phyloP scores from a whole-genome alignment of 106 monocot species.

The Allium sativum region DNA sequence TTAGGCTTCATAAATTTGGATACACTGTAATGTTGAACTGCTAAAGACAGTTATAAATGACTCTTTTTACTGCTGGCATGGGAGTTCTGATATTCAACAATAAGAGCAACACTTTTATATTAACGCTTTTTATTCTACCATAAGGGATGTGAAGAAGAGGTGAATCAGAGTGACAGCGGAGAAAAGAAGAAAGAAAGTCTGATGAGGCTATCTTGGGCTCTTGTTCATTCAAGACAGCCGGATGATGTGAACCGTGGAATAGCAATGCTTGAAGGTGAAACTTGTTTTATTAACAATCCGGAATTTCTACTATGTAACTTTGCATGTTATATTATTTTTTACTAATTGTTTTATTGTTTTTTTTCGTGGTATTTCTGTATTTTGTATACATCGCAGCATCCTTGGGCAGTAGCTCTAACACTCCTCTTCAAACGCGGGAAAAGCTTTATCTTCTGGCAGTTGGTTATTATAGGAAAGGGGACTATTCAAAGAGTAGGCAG shows the following conservation, averaged over 20 bases:
- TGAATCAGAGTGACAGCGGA: conserved; percentile 34
- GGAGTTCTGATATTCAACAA: neutral
- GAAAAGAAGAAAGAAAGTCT: conserved; percentile 67
- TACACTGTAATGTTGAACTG: too few species aligned
- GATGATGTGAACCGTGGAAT: conserved; percentile 96
- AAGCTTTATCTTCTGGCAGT: conserved; percentile 87
- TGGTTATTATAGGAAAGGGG: conserved; percentile 73
- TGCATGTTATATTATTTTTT: neutral
- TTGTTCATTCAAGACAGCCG: conserved; percentile 84
- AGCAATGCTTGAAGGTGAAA: conserved; percentile 83
- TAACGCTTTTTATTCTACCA: neutral
- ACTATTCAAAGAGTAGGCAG: conserved; percentile 76
- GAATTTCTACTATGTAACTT: neutral
- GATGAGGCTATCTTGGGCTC: conserved; percentile 96
- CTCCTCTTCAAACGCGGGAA: neutral
- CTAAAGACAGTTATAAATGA: too few species aligned
- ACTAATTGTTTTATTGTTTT: neutral
- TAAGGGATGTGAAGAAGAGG: conserved; percentile 83
- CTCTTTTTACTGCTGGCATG: too few species aligned
- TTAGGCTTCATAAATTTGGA: too few species aligned
- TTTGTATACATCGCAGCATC: conserved; percentile 27
- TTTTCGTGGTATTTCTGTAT: neutral
- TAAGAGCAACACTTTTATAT: neutral
- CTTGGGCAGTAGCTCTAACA: conserved; percentile 36
- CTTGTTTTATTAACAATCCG: neutral